These are phyloP conservation scores for Hygrophorus russula DNA, from an alignment of 768 basidiomycete genomes.

Conservation along the genomic window DNA sequence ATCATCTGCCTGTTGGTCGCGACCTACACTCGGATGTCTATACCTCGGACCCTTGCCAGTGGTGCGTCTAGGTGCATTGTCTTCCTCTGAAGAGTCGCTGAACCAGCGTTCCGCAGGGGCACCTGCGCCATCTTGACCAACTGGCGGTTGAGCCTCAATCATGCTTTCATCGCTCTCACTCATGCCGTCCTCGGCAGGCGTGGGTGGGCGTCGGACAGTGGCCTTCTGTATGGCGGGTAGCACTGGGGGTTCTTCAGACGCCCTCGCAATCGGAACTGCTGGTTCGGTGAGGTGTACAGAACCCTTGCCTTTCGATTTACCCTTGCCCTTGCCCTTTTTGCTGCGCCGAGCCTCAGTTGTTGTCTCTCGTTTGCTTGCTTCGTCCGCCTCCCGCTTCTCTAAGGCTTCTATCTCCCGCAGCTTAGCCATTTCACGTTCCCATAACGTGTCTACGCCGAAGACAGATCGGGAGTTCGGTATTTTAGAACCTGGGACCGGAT, in stretches of 20 bases:
- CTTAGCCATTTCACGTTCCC: conserved; percentile 83
- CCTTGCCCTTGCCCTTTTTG: background rate
- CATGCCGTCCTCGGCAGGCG: conserved; percentile 31
- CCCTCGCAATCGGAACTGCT: conserved; percentile 13
- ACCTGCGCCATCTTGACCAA: conserved; percentile 9
- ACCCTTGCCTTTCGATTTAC: background rate
- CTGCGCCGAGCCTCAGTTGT: background rate
- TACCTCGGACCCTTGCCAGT: conserved; percentile 50
- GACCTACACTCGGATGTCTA: conserved; percentile 29
- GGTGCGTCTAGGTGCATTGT: conserved; percentile 34
- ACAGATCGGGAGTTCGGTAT: conserved; percentile 45
- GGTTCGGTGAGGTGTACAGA: conserved; percentile 9
- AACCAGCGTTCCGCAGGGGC: conserved; percentile 23
- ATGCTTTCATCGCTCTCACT: conserved; percentile 33
- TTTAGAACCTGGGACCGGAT: conserved; percentile 13
- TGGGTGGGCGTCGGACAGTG: conserved; percentile 22
- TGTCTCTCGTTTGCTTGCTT: background rate
- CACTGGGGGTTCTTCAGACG: conserved; percentile 30
- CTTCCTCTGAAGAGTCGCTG: conserved; percentile 55
- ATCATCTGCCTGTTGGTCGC: conserved; percentile 20
- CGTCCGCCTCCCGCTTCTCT: conserved; percentile 43
- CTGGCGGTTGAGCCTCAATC: conserved; percentile 10
- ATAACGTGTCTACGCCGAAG: conserved; percentile 87
- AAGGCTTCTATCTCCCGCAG: conserved; percentile 63
- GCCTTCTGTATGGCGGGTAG: conserved; percentile 33